phyloP scores from a whole-genome alignment of 495 filamentous ascomycete species.

The Podospora pseudoanserina region DNA sequence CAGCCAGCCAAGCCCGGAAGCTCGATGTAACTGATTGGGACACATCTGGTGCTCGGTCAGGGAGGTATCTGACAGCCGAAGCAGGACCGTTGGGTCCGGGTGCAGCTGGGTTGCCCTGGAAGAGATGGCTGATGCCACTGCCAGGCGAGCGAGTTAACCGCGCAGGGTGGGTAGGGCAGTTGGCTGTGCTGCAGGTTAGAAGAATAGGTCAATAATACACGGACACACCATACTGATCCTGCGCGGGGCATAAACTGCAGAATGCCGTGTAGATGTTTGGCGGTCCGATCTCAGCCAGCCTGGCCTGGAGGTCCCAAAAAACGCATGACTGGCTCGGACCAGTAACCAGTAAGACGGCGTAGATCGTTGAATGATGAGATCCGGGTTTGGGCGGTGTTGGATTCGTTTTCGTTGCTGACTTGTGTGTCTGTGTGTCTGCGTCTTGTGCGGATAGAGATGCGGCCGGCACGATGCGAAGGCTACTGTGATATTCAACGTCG shows the following conservation, averaged over 20 bases:
- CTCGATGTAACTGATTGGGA: constrained; percentile 15
- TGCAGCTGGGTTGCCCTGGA: constrained; percentile 16
- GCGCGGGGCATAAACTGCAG: background rate
- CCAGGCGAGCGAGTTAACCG: constrained; percentile 25
- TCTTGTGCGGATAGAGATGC: background rate
- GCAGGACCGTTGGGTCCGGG: constrained; percentile 31
- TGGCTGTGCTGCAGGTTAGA: constrained; percentile 3
- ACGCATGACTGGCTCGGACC: constrained; percentile 2
- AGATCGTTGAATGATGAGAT: constrained; percentile 12
- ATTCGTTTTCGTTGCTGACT: background rate
- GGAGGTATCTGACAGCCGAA: constrained; percentile 18
- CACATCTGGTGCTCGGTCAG: constrained; percentile 10
- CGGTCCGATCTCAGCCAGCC: constrained; percentile 21
- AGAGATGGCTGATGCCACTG: background rate
- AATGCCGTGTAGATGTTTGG: constrained; percentile 1
- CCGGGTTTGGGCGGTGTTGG: constrained; percentile 1
- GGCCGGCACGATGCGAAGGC: background rate
- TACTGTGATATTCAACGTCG: background rate
- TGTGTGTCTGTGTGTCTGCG: background rate
- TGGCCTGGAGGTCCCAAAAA: background rate
- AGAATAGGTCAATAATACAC: background rate
- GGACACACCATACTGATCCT: background rate
- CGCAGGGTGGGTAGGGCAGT: constrained; percentile 25
- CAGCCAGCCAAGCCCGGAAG: constrained; percentile 14
- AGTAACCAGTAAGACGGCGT: constrained; percentile 6